A percentile compares a stretch with the other conserved stretches of the same genome.
Evolutionary conservation across 1,284 basidiomycete species (phyloP).

Genomic region (Fomitopsis palustris): DNA sequence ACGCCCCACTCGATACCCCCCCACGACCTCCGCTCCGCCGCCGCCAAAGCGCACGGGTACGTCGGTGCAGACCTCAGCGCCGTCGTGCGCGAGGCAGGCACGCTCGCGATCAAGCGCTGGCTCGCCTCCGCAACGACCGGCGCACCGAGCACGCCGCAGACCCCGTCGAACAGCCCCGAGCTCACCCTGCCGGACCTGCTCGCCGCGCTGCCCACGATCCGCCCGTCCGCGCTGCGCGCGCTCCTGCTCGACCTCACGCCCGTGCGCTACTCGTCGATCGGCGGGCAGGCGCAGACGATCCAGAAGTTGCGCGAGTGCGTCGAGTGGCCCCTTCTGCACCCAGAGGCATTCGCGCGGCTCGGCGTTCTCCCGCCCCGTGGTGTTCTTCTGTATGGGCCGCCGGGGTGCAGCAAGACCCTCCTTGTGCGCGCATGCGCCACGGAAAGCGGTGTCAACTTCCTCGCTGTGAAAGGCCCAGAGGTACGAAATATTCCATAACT

Average conservation of each 20-base stretch:
- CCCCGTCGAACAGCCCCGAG: conserved; percentile 29
- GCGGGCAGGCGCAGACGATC: conserved; percentile 79
- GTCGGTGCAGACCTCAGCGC: conserved; percentile 96
- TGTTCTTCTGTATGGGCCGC: conserved; percentile 93
- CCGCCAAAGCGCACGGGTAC: conserved; percentile 89
- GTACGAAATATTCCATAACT: conserved; percentile 47
- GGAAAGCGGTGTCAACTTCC: conserved; percentile 94
- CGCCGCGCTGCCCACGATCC: conserved; percentile 71
- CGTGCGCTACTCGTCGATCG: conserved; percentile 86
- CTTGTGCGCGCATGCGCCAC: conserved; percentile 92
- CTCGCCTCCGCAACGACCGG: conserved; percentile 32
- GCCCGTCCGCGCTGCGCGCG: conserved; percentile 93
- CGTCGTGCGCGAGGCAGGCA: conserved; percentile 91
- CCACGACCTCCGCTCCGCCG: conserved; percentile 63
- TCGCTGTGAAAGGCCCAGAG: conserved; percentile 98
- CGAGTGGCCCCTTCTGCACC: conserved; percentile 92
- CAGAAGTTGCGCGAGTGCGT: conserved; percentile 84
- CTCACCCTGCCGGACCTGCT: conserved; percentile 68
- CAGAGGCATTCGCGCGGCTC: conserved; percentile 81
- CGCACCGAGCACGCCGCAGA: conserved; percentile 15
- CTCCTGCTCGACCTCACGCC: conserved; percentile 86
- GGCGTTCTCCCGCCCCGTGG: conserved; percentile 90
- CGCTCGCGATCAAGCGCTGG: conserved; percentile 86
- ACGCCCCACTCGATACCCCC: conserved; percentile 74
- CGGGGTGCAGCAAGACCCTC: conserved; percentile 96